Evolutionary conservation across 2,329 filamentous ascomycete genomes (phyloP), one percentile per base, ranked within the genome.

Genomic region (Pyrenophora tritici-repentis): DNA sequence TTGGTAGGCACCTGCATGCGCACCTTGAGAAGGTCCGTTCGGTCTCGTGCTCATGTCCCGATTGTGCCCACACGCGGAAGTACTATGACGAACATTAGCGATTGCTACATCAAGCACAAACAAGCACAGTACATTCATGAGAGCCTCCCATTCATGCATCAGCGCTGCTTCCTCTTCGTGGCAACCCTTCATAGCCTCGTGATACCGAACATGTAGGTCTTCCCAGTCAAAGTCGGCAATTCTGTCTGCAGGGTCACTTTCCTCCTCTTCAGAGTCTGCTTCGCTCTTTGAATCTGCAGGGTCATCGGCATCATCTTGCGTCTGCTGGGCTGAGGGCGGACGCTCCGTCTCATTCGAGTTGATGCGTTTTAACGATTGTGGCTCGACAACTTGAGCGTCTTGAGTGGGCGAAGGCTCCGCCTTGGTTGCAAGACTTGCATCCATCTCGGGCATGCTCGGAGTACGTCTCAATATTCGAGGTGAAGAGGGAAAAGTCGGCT

Each of bases 21-120:
- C 72, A 88, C 87, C 91, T 85, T 73, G 93, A 93, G 56, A 85
- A 80, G 18, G 89, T 88, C 48, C 92, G 83, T 52, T 87, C 86
- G 47, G 89, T 86, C 71, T 96, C 92, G 55, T 90, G 86, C 9
- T 79, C 76, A 26, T 86, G 82, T 1, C 88, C 87, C 10, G 88
- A 84, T 16, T 86, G 80, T 18, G 89, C 88, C 91, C 92, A 97
- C 31, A 86, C 76, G 50, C 82, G 81, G 71, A 96, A 96, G 69
- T 88, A 89, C 90, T 95, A 58, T 8, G n/a, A 2, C 17, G n/a
- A 2, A 9, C 14, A 45, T 64, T 46, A 67, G 61, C 20, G 34
- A 42, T 20, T 2, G 7, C 29, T 18, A 2, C 9, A 13, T 16
- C 17, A 37, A 31, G 6, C 3, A 14, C 7, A 7, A 33, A 13